Percentiles rank a stretch among this genome's conserved stretches.
phyloP scores from a whole-genome alignment of 179 eudicot genomes.

The Spinacia oleracea region DNA sequence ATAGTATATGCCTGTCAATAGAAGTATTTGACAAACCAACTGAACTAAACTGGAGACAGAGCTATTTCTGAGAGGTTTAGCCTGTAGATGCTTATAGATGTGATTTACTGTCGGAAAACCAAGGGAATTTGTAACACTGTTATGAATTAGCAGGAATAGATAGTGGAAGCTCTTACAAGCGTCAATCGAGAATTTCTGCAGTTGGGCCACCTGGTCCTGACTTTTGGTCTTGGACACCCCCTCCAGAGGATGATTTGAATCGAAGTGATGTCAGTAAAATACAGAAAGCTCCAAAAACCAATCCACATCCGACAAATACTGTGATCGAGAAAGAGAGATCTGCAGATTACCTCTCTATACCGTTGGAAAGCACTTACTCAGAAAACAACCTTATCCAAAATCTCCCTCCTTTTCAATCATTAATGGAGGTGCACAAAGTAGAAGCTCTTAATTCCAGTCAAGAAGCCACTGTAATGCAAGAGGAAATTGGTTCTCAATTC shows the following conservation, averaged over 20 bases:
- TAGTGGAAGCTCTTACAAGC: constrained; percentile 24
- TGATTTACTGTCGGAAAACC: too few relatives aligned
- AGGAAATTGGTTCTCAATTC: constrained; percentile 52
- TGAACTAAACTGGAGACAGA: not conserved
- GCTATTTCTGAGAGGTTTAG: not conserved
- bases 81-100: too few relatives aligned
- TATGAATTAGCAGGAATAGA: constrained; percentile 38
- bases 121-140: not conserved
- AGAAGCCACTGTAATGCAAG: constrained; percentile 37
- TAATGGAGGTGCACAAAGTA: constrained; percentile 40
- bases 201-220: constrained; percentile 71
- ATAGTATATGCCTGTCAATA: not conserved
- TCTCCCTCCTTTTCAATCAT: constrained; percentile 82
- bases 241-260: constrained; percentile 36
- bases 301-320: constrained; percentile 26
- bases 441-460: constrained; percentile 31
- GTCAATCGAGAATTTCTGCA: constrained; percentile 32
- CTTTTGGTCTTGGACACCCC: constrained; percentile 94
- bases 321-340: constrained; percentile 63
- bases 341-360: constrained; percentile 46
- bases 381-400: constrained; percentile 35
- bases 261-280: constrained; percentile 22
- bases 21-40: not conserved
- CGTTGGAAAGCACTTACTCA: constrained; percentile 58
- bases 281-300: constrained; percentile 31